Percentiles rank a stretch among this genome's conserved stretches.
Evolutionary conservation across 2,329 filamentous ascomycete genomes (phyloP).

Genomic region (Fusarium circinatum): DNA sequence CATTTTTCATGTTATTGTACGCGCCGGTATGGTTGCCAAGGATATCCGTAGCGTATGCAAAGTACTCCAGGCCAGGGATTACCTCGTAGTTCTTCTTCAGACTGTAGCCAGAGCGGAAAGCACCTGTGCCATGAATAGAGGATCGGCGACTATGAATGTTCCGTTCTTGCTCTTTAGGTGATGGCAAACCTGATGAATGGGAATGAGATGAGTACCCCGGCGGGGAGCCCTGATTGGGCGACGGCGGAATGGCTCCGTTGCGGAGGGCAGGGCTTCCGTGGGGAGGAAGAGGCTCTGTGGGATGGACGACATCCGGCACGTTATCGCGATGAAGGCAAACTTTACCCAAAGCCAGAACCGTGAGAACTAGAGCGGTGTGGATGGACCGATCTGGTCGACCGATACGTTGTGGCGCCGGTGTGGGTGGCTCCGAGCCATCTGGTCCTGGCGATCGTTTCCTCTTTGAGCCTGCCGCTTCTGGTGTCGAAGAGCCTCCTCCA

Average conservation of each 20-base stretch:
- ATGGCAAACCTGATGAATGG: slow-evolving; percentile 61
- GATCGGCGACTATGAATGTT: slow-evolving; percentile 59
- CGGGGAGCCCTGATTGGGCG: slow-evolving; percentile 66
- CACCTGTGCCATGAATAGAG: slow-evolving; percentile 58
- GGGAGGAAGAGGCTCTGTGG: slow-evolving; percentile 44
- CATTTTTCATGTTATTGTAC: slow-evolving; percentile 82
- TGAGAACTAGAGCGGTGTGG: slow-evolving; percentile 81
- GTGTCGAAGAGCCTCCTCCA: slow-evolving; percentile 39
- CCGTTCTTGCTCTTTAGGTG: slow-evolving; percentile 63
- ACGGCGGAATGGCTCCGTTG: slow-evolving; percentile 61
- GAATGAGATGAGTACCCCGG: slow-evolving; percentile 57
- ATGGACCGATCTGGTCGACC: slow-evolving; percentile 72
- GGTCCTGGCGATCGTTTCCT: slow-evolving; percentile 64
- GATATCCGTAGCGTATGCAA: slow-evolving; percentile 86
- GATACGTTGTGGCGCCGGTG: slow-evolving; percentile 50
- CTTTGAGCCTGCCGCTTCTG: slow-evolving; percentile 55
- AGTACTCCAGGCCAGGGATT: slow-evolving; percentile 91
- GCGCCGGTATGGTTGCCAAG: slow-evolving; percentile 83
- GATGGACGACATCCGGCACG: slow-evolving; percentile 66
- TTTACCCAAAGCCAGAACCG: slow-evolving; percentile 87
- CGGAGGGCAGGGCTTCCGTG: slow-evolving; percentile 54
- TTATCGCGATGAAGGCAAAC: slow-evolving; percentile 71
- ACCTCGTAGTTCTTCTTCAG: slow-evolving; percentile 76
- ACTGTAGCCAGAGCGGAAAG: slow-evolving; percentile 43
- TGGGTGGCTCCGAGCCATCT: slow-evolving; percentile 49